These are phyloP conservation scores for Sporothrix inflata DNA, from an alignment of 2,329 filamentous ascomycete genomes.

Conservation along the genomic window DNA sequence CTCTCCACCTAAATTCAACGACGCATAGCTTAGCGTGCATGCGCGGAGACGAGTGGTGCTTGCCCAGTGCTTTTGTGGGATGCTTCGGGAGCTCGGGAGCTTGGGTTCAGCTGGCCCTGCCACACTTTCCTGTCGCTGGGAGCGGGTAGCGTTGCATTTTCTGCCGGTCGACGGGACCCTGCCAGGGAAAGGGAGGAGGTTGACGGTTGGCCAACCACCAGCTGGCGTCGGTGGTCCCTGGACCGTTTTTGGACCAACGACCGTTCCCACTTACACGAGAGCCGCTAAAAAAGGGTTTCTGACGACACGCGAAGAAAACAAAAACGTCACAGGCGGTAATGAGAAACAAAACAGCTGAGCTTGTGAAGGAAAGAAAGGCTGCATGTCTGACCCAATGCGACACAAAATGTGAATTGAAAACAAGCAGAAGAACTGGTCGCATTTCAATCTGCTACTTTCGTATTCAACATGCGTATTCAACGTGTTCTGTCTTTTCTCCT, in stretches of 20 bases:
- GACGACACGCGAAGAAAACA: neutral
- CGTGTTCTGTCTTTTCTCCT: neutral
- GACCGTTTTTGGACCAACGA: neutral
- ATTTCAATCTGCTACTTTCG: too few species aligned
- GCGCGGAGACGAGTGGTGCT: neutral
- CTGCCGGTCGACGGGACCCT: neutral
- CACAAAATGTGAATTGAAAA: neutral
- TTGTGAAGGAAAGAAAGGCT: neutral
- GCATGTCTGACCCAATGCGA: neutral
- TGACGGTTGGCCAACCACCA: slow-evolving; percentile 14
- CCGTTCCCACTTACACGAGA: slow-evolving; percentile 16
- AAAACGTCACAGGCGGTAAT: neutral
- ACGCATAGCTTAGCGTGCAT: slow-evolving; percentile 3
- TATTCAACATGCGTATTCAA: too few species aligned
- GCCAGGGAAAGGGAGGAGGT: slow-evolving; percentile 5
- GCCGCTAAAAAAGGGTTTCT: neutral
- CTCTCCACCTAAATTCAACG: slow-evolving; percentile 13
- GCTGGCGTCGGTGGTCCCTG: neutral
- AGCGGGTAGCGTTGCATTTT: slow-evolving; percentile 14
- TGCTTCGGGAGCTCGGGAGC: neutral
- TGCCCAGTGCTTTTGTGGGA: neutral
- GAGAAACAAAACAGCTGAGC: neutral
- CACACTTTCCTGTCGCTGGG: neutral
- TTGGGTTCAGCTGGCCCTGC: slow-evolving; percentile 19
- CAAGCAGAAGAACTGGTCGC: neutral